Evolutionary conservation across 129 eudicot genomes (phyloP), one percentile per base, ranked within the genome.

Genomic region (Sambucus nigra): DNA sequence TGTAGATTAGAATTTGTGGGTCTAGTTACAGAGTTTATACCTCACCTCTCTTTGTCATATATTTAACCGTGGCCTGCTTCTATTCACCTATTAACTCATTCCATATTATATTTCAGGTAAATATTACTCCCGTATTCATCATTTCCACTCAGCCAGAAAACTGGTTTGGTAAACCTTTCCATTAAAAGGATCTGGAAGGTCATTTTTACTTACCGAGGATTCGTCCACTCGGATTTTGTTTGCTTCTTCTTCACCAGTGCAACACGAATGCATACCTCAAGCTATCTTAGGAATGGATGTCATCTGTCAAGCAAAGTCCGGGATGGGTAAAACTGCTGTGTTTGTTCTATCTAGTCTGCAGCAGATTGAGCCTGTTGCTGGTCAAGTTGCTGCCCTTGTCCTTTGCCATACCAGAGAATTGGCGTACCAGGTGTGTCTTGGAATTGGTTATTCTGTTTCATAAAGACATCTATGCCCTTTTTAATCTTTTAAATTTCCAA

Each of bases 231-330:
- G 70, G 72, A 70, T 76, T 79, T 69, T 79, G 35, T 87, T 79
- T 87, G 79, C 80, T 80, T 74, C 63, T 75, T 84, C 84, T 42
- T 59, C 53, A 51, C 47, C 70, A 80, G 87, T 80, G 49, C 87
- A 80, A 80, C 87, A 80, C 48, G 81, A 80, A 47, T 80, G 87
- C 56, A 80, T 80, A 42, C 87, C 87, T 59, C 82, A 80, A 75
- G 87, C 87, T 29, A 80, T 75, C 51, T 53, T 80, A 69, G 87
- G 87, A 41, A 80, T 80, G 87, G 87, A 80, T 65, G 87, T 80
- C 42, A 68, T 80, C 25, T 80, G 87, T 62, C 87, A 80, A 80
- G 87, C 87, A 3, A 80, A 80, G 44, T 80, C 87, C 29, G 87
- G 87, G 22, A 80, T 80, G 87, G 87, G 87, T 40, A 80, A 80